phyloP scores from a whole-genome alignment of 192 early-diverging fungal genomes.

The Coemansia sp. region DNA sequence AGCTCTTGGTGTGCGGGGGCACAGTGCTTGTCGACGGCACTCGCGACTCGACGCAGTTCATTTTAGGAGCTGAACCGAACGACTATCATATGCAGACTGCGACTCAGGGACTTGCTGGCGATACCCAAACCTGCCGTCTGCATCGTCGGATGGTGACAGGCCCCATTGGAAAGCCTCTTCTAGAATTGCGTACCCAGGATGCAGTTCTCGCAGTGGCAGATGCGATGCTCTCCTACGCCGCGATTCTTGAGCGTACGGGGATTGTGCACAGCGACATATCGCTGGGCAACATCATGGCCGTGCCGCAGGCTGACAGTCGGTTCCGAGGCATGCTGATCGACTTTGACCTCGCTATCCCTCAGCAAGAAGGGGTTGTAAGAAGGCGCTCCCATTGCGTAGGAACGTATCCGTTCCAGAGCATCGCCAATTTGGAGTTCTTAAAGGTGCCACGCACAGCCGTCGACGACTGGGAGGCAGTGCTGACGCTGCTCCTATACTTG shows the following conservation, averaged over 20 bases:
- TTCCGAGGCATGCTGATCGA: conserved; percentile 54
- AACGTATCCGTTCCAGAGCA: conserved; percentile 53
- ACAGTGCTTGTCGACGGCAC: conserved; percentile 31
- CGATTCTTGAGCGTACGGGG: conserved; percentile 23
- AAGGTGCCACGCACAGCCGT: conserved; percentile 53
- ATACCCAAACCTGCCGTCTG: conserved; percentile 10
- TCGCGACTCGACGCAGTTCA: conserved; percentile 21
- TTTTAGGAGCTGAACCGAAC: too few species aligned
- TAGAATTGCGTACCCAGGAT: conserved; percentile 22
- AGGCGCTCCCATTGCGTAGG: conserved; percentile 31
- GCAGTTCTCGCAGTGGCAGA: conserved; percentile 40
- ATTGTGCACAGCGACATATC: conserved; percentile 54
- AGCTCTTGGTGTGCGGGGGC: conserved; percentile 39
- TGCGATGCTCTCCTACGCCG: conserved; percentile 40
- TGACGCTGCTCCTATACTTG: conserved; percentile 41
- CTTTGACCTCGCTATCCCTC: conserved; percentile 43
- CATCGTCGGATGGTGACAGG: conserved; percentile 51
- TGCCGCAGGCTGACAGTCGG: conserved; percentile 15
- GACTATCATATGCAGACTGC: too few species aligned
- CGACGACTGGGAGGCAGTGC: conserved; percentile 51
- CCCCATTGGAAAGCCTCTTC: conserved; percentile 38
- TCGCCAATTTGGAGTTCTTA: conserved; percentile 47
- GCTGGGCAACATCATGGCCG: conserved; percentile 50
- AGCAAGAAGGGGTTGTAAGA: neutral
- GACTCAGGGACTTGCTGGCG: neutral